Evolutionary conservation across 176 grass and related monocot genomes (phyloP), one percentile per base, ranked within the genome.

Genomic region (Thinopyrum elongatum): DNA sequence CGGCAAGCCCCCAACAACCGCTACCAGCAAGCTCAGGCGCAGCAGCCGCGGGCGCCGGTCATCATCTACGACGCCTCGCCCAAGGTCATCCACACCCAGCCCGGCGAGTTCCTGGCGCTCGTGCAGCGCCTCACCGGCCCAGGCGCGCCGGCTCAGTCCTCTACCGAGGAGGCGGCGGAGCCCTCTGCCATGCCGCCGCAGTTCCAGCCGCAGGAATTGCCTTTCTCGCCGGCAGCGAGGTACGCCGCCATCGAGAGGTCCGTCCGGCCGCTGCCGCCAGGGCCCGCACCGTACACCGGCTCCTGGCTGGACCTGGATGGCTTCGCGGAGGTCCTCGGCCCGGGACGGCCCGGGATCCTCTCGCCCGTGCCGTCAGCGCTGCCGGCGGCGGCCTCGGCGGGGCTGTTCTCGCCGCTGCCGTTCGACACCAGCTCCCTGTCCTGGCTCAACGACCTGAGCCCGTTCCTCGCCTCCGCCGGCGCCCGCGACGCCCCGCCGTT

Each of bases 11-110:
- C 19, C 5, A 36, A 46, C 73, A 3, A 9, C 73, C 65, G 75
- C 17, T 38, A 42, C 31, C 39, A 13, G 65, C 78, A 33, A 10
- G 17, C 31, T 6, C 77, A 53, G 2, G 8, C 28, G 7, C 70
- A n/a, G 7, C 70, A n/a, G 63, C 31, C 41, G 26, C 71, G 76
- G 70, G 44, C 80, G 57, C 68, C 97, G 90, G 17, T 94, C 31
- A 94, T 99, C 88, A 99, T 96, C 90, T 99, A 96, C 82, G 89
- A 95, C 51, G 88, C 92, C 8, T 94, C 97, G 58, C 97, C 97
- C 64, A 99, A 96, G 80, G 77, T 99, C 65, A 94, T 96, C 87
- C 94, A 99, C 88, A 92, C 90, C 16, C 88, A 83, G 17, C 90
- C 97, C 21, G 74, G 86, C 29, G 97, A 96, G 65, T 98, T 98